phyloP scores from a whole-genome alignment of 1,284 basidiomycete species.

The Phellopilus nigrolimitatus region DNA sequence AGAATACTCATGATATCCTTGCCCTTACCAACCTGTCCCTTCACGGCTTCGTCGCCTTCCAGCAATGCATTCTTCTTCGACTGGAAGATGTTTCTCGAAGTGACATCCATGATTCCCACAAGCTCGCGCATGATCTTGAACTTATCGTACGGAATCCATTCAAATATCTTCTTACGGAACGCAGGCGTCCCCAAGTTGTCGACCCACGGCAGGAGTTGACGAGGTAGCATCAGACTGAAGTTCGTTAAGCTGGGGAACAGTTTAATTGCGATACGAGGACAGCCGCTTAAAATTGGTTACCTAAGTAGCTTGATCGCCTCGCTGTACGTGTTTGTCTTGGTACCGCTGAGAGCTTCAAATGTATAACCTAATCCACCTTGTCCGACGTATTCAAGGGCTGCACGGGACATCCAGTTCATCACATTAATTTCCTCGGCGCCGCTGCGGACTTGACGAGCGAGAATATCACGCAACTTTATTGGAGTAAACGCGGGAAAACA shows the following conservation, averaged over 20 bases:
- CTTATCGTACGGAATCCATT: not conserved
- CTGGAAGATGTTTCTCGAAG: not conserved
- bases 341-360: constrained; percentile 33
- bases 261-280: not conserved
- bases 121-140: constrained; percentile 1
- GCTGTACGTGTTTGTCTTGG: constrained; percentile 28
- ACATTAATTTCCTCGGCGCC: constrained; percentile 35
- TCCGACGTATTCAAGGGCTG: constrained; percentile 33
- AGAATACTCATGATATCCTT: constrained; percentile 17
- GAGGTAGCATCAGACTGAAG: constrained; percentile 4
- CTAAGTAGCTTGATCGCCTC: constrained; percentile 28
- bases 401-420: constrained; percentile 35
- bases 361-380: constrained; percentile 37
- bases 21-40: constrained; percentile 7
- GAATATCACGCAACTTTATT: constrained; percentile 27
- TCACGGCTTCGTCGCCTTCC: constrained; percentile 5
- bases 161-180: constrained; percentile 7
- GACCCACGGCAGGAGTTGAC: constrained; percentile 13
- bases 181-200: constrained; percentile 8
- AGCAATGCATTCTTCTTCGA: not conserved
- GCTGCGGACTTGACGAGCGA: constrained; percentile 15
- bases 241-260: not conserved
- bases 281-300: constrained; percentile 22
- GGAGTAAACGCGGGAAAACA: constrained; percentile 28
- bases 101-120: constrained; percentile 4